Base-by-base conservation (phyloP, 2,329 filamentous ascomycete species). In the Neoscytalidium dimidiatum region DNA sequence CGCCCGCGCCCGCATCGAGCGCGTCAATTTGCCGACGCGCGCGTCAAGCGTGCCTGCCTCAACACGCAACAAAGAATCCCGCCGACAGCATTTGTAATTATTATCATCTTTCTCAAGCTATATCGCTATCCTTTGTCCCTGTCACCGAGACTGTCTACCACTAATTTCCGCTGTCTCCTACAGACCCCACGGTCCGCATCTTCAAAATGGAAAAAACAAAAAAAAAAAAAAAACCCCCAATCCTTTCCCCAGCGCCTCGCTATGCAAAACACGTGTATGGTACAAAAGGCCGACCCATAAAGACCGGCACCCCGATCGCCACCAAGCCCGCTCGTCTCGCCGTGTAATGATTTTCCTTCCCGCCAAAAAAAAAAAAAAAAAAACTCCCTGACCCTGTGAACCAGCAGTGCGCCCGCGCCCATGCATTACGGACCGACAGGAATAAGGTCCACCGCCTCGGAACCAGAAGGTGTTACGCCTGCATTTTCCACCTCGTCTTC, bases 211-310 rank as follows among this genome's bases (percentile, higher is more conserved):
- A 19, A 56, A 46, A 3, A 5, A n/a, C n/a, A n/a, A n/a, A n/a
- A 14, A 26, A 3, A 21, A 28, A 28, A 31, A 44, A 19, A 56
- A 46, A 3, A 5, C 19, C 17, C 26, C 31, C 43, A 3, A 5
- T 17, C 17, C 26, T 31, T 52, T 62, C 26, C 60, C 61, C 38
- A 35, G 49, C 61, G 61, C 61, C 61, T 43, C 60, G 60, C 60
- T 62, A 48, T 56, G 61, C 49, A 52, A 62, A n/a, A 58, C 38
- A 44, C 4, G 21, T 33, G 31, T n/a, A 43, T 41, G 43, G 35
- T 58, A 43, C 53, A 57, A 14, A 29, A 38, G 11, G 3, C 51
- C 51, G 33, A 14, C 52, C 28, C n/a, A 11, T 14, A 43, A 52
- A 31, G 28, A 21, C 26, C 46, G 31, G 29, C 51, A 28, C n/a